phyloP scores from a whole-genome alignment of 257 asterid genomes.

The Anisodus acutangulus region DNA sequence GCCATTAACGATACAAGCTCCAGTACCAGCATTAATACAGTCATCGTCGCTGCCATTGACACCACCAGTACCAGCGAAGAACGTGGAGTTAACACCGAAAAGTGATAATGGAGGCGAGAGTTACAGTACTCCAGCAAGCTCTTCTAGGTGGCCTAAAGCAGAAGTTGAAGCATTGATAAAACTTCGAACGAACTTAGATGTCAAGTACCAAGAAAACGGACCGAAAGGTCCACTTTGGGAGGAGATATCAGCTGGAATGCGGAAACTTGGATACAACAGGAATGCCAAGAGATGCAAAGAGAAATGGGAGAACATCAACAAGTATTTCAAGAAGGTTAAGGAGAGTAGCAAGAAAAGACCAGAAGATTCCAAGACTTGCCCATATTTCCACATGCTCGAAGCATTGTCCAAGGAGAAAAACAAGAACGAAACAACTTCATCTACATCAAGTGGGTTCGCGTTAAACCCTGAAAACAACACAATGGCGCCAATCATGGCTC shows the following conservation, averaged over 20 bases:
- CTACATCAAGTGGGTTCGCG: conserved; percentile 30
- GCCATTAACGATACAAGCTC: conserved; percentile 1
- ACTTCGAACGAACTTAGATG: conserved; percentile 68
- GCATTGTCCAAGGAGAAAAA: conserved; percentile 74
- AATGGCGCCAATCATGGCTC: conserved; percentile 80
- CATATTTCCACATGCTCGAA: conserved; percentile 84
- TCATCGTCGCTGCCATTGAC: conserved; percentile 20
- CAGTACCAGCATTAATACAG: not conserved
- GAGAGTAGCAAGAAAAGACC: conserved; percentile 82
- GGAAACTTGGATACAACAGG: conserved; percentile 68
- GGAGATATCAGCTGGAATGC: conserved; percentile 80
- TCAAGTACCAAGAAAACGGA: conserved; percentile 80
- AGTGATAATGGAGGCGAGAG: conserved; percentile 51
- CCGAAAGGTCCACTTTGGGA: conserved; percentile 98
- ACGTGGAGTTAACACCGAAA: conserved; percentile 29
- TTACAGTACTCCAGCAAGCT: conserved; percentile 39
- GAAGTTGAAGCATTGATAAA: conserved; percentile 80
- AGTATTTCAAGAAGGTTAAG: conserved; percentile 92
- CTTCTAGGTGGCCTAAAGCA: conserved; percentile 92
- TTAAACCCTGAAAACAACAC: conserved; percentile 44
- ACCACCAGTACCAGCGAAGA: conserved; percentile 25
- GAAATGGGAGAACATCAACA: conserved; percentile 98
- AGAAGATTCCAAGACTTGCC: conserved; percentile 90
- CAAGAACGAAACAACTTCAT: conserved; percentile 34
- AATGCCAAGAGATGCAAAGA: conserved; percentile 91